Base-by-base conservation (phyloP, 331 rosid species). In the Acacia concinna region DNA sequence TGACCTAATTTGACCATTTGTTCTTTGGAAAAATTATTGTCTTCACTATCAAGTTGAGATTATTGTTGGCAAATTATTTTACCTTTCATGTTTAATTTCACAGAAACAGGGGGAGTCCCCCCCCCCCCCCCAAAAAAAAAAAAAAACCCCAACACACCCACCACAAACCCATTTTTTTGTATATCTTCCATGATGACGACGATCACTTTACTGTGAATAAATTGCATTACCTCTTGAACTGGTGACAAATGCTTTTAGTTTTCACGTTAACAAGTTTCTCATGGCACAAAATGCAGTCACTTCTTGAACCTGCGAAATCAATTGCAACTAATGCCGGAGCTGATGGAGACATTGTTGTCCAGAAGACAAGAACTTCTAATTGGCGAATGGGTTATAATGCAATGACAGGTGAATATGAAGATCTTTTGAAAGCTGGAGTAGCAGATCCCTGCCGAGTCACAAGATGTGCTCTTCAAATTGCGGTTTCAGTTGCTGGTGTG, bases 371-470 rank as follows among this genome's bases (percentile, higher is more conserved):
- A 86, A 82, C 73, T 5, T 79, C 65, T 57, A 84, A 90, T 84
- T 95, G 99, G 99, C 84, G 85, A 87, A 87, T 18, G 4, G 99
- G 99, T 38, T 95, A 87, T 77, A 93, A 95, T 71, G 99, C 98
- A 15, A 91, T 95, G 97, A 87, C 92, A 6, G 90, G 79, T 56
- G 78, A 57, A 18, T 93, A 93, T 18, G 98, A 91, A 85, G 99
- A 95, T 91, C 99, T 95, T 87, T 78, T 91, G 25, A 81, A 87
- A 71, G 94, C 94, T 0, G 98, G 98, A 32, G 90, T 95, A 44
- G 83, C 90, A 38, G 99, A 95, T 90, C 99, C 99, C 67, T 85
- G 97, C 83, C 90, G 90, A 23, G 97, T 95, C 81, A 79, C 96
- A 23, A 93, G 96, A 78, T 93, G 97, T 73, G 99, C 99, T 71